Conservation (phyloP, 2,329 filamentous ascomycete species). For the Claviceps maximensis region DNA sequence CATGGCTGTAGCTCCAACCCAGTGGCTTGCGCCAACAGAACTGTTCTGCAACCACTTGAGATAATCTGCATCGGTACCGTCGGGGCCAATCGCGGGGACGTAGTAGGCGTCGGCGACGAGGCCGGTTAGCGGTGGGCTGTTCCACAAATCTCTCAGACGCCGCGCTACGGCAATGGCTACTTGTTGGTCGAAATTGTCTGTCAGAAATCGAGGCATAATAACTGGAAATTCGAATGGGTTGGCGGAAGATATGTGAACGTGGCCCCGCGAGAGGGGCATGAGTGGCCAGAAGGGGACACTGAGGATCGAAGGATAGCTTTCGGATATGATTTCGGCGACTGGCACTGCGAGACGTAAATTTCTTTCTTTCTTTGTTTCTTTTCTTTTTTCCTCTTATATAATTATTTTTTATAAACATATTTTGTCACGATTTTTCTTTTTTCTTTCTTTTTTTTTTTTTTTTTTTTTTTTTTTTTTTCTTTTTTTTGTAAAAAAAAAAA, state of each 20-base stretch:
- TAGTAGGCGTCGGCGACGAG: slow-evolving; percentile 11
- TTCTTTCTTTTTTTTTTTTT: background rate
- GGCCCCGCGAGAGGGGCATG: slow-evolving; percentile 12
- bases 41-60: slow-evolving; percentile 8
- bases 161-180: slow-evolving; percentile 9
- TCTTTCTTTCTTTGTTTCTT: background rate
- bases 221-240: slow-evolving; percentile 9
- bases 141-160: slow-evolving; percentile 8
- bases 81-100: slow-evolving; percentile 8
- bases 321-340: slow-evolving; percentile 10
- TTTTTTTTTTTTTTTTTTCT: background rate
- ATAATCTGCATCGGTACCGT: slow-evolving; percentile 11
- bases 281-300: slow-evolving; percentile 12
- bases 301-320: slow-evolving; percentile 7
- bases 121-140: slow-evolving; percentile 7
- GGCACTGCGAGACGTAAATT: slow-evolving; percentile 8
- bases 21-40: slow-evolving; percentile 10
- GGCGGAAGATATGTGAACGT: slow-evolving; percentile 12
- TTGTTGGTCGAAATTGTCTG: slow-evolving; percentile 11
- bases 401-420: too few species aligned
- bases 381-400: background rate
- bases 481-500: too few species aligned
- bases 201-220: slow-evolving; percentile 11
- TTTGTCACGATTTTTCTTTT: too few species aligned
- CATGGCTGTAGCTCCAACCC: slow-evolving; percentile 14